These are phyloP conservation scores for Alnus rubra DNA, from an alignment of 306 rosid species.

Conservation along the genomic window DNA sequence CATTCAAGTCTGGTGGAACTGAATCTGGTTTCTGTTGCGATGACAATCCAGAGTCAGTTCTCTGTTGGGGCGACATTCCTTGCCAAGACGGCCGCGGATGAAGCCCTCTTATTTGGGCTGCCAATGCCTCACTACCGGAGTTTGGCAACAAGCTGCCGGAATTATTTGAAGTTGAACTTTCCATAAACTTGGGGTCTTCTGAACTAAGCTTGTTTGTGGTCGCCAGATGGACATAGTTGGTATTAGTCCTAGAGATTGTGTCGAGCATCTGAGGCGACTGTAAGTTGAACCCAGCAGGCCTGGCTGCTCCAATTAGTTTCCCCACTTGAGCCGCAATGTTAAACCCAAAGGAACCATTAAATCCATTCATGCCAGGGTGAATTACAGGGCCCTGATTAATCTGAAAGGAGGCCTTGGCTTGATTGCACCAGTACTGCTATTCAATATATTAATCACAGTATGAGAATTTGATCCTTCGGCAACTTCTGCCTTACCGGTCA, in stretches of 20 bases:
- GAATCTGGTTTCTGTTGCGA: conserved; percentile 43
- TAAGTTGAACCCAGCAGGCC: conserved; percentile 39
- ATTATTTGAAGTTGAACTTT: conserved; percentile 31
- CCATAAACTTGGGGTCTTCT: conserved; percentile 33
- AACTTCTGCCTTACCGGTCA: conserved; percentile 30
- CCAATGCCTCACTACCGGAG: conserved; percentile 29
- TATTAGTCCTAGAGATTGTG: conserved; percentile 36
- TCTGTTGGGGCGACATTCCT: conserved; percentile 33
- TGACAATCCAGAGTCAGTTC: conserved; percentile 26
- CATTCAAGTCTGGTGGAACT: conserved; percentile 62
- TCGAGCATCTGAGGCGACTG: conserved; percentile 40
- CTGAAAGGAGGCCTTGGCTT: conserved; percentile 38
- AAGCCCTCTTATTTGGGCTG: conserved; percentile 12
- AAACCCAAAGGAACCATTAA: conserved; percentile 37
- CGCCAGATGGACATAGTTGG: conserved; percentile 31
- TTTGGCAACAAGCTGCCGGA: conserved; percentile 28
- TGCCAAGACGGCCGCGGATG: conserved; percentile 36
- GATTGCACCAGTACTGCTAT: conserved; percentile 37
- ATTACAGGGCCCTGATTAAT: conserved; percentile 23
- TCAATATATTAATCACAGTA: conserved; percentile 27
- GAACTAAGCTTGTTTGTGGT: conserved; percentile 28
- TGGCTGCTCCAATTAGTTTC: conserved; percentile 34
- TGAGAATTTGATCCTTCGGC: conserved; percentile 38
- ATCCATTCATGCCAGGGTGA: conserved; percentile 51
- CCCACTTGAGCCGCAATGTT: conserved; percentile 45